A percentile compares a stretch with the other conserved stretches of the same genome.
phyloP scores from a whole-genome alignment of 495 filamentous ascomycete genomes.

The Coniosporium apollinis region DNA sequence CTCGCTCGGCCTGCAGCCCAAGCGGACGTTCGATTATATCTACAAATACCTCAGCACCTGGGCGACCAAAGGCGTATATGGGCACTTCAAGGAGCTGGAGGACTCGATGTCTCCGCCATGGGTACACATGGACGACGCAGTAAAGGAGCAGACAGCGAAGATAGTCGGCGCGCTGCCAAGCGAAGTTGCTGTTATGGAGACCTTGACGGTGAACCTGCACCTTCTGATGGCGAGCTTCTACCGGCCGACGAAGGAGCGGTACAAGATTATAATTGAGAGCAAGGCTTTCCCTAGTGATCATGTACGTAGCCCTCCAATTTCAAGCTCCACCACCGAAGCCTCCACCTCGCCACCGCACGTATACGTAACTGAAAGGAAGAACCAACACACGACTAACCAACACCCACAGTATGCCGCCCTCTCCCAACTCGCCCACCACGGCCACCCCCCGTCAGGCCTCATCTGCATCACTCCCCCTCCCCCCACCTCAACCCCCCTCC shows the following conservation, averaged over 20 bases:
- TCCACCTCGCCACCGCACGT: too few relatives aligned
- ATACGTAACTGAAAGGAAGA: too few relatives aligned
- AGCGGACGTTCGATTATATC: conserved; percentile 50
- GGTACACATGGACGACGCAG: conserved; percentile 59
- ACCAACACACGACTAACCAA: not conserved
- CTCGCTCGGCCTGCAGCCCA: conserved; percentile 82
- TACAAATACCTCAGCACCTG: conserved; percentile 67
- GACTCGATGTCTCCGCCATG: conserved; percentile 63
- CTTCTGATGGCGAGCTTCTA: conserved; percentile 88
- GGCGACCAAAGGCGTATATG: conserved; percentile 84
- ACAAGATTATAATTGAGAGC: conserved; percentile 83
- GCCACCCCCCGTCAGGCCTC: conserved; percentile 44
- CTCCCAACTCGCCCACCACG: conserved; percentile 71
- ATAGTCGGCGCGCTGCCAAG: conserved; percentile 65
- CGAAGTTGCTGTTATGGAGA: conserved; percentile 90
- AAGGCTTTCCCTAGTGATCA: conserved; percentile 95
- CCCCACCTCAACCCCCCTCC: conserved; percentile 27
- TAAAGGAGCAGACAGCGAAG: conserved; percentile 55
- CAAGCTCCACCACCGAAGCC: not conserved
- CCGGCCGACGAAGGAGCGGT: conserved; percentile 50
- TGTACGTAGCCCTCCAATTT: conserved; percentile 23
- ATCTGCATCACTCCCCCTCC: conserved; percentile 64
- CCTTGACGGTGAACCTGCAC: conserved; percentile 83
- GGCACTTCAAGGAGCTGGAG: conserved; percentile 73
- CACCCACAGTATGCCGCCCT: conserved; percentile 60